These are phyloP conservation scores for Suillus subluteus DNA, from an alignment of 768 basidiomycete species.

Conservation along the genomic window DNA sequence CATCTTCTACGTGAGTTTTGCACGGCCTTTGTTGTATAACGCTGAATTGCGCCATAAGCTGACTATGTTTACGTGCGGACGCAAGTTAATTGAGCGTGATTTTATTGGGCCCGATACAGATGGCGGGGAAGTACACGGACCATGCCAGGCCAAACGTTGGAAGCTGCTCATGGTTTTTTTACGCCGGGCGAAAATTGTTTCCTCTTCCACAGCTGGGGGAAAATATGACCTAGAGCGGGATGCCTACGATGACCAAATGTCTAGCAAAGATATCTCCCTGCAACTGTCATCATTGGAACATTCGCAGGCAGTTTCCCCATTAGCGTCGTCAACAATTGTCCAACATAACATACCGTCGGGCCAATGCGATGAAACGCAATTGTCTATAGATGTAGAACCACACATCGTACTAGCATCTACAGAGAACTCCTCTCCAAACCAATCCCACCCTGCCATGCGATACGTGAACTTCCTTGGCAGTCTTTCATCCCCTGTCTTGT, in stretches of 20 bases:
- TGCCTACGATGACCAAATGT: background rate
- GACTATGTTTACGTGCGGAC: background rate
- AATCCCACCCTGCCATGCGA: background rate
- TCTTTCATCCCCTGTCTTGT: constrained; percentile 49
- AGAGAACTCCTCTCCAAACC: background rate
- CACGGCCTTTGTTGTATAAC: background rate
- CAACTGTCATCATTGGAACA: background rate
- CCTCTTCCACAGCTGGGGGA: background rate
- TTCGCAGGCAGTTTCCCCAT: constrained; percentile 2
- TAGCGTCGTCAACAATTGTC: constrained; percentile 10
- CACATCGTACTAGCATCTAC: background rate
- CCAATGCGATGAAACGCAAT: background rate
- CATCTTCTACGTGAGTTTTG: constrained; percentile 52
- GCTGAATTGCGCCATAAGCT: background rate
- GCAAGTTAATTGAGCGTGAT: background rate
- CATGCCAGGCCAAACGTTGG: background rate
- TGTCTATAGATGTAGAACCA: background rate
- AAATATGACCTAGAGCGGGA: background rate
- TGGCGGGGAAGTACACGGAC: background rate
- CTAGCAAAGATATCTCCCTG: background rate
- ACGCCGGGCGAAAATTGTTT: background rate
- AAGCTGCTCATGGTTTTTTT: background rate
- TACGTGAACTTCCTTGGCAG: constrained; percentile 35
- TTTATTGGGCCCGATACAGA: background rate
- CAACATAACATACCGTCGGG: constrained; percentile 4